A percentile compares a stretch with the other conserved stretches of the same genome.
These are phyloP conservation scores for Penicillium taxi DNA, from an alignment of 495 filamentous ascomycete genomes.

Conservation along the genomic window DNA sequence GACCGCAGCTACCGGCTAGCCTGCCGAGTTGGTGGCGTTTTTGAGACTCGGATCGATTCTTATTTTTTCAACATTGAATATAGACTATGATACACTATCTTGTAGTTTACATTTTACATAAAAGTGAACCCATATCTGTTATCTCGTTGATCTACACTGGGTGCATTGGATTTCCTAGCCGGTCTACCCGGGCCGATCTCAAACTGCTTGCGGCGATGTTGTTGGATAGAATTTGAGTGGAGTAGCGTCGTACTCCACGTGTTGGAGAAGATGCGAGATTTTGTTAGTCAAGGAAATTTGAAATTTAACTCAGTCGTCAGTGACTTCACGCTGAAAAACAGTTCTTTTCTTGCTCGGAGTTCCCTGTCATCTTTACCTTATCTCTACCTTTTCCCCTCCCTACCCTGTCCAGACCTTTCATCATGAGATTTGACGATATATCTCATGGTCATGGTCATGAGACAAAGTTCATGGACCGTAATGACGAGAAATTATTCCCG, in stretches of 20 bases:
- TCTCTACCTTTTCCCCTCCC: not conserved
- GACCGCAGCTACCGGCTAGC: too few relatives aligned
- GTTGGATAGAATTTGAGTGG: constrained; percentile 21
- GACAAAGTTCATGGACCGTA: constrained; percentile 15
- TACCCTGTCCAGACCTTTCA: constrained; percentile 1
- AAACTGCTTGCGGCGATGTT: constrained; percentile 12
- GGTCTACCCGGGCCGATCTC: constrained; percentile 5
- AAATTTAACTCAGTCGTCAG: not conserved
- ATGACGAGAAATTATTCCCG: constrained; percentile 13
- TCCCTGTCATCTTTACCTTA: not conserved
- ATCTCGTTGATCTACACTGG: not conserved
- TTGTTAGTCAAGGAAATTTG: not conserved
- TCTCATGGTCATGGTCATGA: constrained; percentile 15
- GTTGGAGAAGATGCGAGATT: constrained; percentile 3
- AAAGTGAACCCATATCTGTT: not conserved
- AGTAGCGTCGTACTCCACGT: constrained; percentile 27
- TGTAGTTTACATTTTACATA: too few relatives aligned
- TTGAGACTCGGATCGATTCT: not conserved
- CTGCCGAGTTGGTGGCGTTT: not conserved
- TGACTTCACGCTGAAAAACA: not conserved
- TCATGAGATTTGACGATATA: constrained; percentile 24
- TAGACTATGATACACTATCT: too few relatives aligned
- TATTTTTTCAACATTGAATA: too few relatives aligned
- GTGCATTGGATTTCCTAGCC: not conserved
- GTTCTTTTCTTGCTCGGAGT: constrained; percentile 3